These are phyloP conservation scores for Metschnikowia drakensbergensis DNA, from an alignment of 805 yeast genomes.

Conservation along the genomic window DNA sequence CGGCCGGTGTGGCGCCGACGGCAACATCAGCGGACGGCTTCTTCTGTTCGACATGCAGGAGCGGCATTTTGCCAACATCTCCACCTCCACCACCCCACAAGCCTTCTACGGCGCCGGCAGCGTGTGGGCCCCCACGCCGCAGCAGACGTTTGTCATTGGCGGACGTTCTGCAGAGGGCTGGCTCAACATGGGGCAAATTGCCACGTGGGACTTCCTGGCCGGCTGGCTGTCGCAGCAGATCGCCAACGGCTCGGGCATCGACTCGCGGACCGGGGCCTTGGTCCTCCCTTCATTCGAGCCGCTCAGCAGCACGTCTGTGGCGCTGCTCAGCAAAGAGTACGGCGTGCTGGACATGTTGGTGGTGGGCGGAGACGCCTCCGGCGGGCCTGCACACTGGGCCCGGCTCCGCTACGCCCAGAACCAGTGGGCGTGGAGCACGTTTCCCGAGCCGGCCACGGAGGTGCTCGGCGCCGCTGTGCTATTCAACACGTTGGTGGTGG, in stretches of 20 bases:
- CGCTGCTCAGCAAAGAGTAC: conserved; percentile 31
- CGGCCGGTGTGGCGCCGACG: conserved; percentile 33
- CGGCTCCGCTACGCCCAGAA: conserved; percentile 31
- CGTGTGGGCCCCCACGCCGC: conserved; percentile 42
- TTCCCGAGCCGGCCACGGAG: conserved; percentile 17
- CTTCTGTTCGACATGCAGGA: conserved; percentile 40
- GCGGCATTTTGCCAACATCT: conserved; percentile 33
- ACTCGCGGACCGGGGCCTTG: conserved; percentile 52
- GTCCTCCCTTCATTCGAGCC: conserved; percentile 51
- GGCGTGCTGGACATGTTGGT: conserved; percentile 43
- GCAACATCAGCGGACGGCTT: conserved; percentile 38
- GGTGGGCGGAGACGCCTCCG: conserved; percentile 55
- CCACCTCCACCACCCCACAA: conserved; percentile 52
- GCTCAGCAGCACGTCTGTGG: conserved; percentile 18
- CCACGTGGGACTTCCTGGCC: conserved; percentile 63
- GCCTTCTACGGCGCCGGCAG: conserved; percentile 52
- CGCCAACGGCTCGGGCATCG: conserved; percentile 30
- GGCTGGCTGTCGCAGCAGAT: conserved; percentile 58
- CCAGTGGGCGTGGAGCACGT: conserved; percentile 38
- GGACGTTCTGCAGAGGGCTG: conserved; percentile 63
- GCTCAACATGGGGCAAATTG: conserved; percentile 70
- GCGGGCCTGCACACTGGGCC: conserved; percentile 41
- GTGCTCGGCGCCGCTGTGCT: conserved; percentile 51
- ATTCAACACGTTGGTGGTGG: conserved; percentile 47
- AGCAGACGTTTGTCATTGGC: conserved; percentile 55